These are phyloP conservation scores for Dispira simplex DNA, from an alignment of 192 early-diverging fungal species.

Conservation along the genomic window DNA sequence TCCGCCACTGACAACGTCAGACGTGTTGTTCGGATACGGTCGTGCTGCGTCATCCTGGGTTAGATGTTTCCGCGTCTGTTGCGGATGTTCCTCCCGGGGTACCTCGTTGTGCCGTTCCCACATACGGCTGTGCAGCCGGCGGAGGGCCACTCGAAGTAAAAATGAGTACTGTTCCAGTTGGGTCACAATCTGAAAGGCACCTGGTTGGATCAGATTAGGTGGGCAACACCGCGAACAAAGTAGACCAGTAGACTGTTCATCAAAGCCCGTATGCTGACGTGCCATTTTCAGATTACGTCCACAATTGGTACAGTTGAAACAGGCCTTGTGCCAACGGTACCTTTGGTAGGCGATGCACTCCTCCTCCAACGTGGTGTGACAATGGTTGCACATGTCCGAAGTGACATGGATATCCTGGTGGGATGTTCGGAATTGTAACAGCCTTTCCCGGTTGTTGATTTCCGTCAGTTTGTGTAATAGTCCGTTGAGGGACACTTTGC, in stretches of 20 bases:
- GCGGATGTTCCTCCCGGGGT: no score
- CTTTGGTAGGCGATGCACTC: slow-evolving; percentile 56
- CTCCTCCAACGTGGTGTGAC: slow-evolving; percentile 70
- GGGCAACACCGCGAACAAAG: slow-evolving; percentile 37
- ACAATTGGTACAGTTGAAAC: slow-evolving; percentile 69
- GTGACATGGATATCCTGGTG: slow-evolving; percentile 43
- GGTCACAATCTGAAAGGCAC: slow-evolving; percentile 55
- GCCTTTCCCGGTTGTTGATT: slow-evolving; percentile 35
- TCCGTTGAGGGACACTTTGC: slow-evolving; percentile 27
- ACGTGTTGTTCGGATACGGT: no score
- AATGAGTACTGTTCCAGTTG: slow-evolving; percentile 88
- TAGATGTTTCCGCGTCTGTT: no score
- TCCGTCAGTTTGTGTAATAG: slow-evolving; percentile 70
- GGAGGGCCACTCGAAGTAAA: slow-evolving; percentile 65
- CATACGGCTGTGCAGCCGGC: slow-evolving; percentile 45
- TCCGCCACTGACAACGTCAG: no score
- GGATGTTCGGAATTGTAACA: slow-evolving; percentile 22
- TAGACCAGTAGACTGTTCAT: slow-evolving; percentile 22
- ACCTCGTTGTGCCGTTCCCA: no score
- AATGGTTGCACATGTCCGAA: slow-evolving; percentile 67
- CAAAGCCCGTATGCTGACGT: slow-evolving; percentile 36
- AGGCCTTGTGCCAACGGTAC: slow-evolving; percentile 69
- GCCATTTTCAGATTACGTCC: slow-evolving; percentile 29
- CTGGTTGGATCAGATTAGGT: slow-evolving; percentile 20
- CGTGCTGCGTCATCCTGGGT: no score